Evolutionary conservation across 2,329 filamentous ascomycete species (phyloP).

Genomic region (Diplocarpon mali): DNA sequence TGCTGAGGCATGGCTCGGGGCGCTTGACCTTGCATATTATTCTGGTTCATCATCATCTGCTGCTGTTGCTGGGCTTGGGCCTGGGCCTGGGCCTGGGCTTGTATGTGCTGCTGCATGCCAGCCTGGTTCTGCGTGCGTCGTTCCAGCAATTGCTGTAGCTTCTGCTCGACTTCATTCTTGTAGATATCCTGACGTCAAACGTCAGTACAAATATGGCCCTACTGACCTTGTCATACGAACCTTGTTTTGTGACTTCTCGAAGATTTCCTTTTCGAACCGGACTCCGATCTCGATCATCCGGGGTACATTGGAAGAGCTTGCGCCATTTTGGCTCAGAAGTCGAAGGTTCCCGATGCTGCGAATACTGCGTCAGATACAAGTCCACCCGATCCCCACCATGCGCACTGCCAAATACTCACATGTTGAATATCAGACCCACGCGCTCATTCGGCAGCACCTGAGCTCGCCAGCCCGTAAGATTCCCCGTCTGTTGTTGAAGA

Average conservation of each 20-base stretch:
- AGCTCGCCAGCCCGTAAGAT: constrained; percentile 22
- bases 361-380: constrained; percentile 5
- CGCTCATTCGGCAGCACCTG: constrained; percentile 21
- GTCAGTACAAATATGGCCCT: constrained; percentile 10
- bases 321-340: constrained; percentile 19
- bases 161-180: constrained; percentile 20
- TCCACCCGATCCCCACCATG: not conserved
- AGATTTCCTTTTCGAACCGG: constrained; percentile 25
- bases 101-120: constrained; percentile 35
- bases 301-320: constrained; percentile 15
- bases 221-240: constrained; percentile 10
- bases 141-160: constrained; percentile 23
- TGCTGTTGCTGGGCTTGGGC: constrained; percentile 33
- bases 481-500: constrained; percentile 18
- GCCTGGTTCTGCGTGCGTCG: constrained; percentile 21
- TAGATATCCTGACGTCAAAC: constrained; percentile 17
- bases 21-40: constrained; percentile 40
- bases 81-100: constrained; percentile 28
- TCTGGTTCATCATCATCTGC: constrained; percentile 44
- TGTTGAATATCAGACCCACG: constrained; percentile 23
- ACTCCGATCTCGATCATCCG: constrained; percentile 24
- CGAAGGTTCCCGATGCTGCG: constrained; percentile 23
- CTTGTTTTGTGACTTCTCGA: constrained; percentile 22
- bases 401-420: constrained; percentile 17
- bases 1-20: constrained; percentile 37